Base-by-base conservation (phyloP, 1,284 basidiomycete genomes). In the Puccinia sorghi region DNA sequence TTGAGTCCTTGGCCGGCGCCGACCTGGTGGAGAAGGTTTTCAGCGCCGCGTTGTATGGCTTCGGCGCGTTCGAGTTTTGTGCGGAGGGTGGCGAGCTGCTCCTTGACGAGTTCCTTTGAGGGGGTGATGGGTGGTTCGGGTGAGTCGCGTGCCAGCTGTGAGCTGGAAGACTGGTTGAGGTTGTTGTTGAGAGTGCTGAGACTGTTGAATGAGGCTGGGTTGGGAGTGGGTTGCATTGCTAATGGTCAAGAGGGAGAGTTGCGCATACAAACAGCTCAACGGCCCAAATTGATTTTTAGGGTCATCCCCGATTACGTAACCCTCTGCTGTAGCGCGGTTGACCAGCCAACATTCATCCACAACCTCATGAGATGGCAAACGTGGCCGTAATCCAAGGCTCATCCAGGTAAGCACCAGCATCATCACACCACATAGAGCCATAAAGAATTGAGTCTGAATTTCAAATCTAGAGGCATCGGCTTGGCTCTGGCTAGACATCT, bases 311-410 rank as follows among this genome's bases (percentile, higher is more conserved):
- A 52, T 52, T 15, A 52, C 20, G 50, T 52, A 52, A 50, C 4
- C 48, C 9, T 50, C 9, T 50, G 8, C 8, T 17, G 8, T 15
- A 46, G 8, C 43, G 43, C 43, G 43, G 8, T 13, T 50, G 48
- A 17, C 48, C 48, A 9, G 4, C 8, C 11, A 20, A 9, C 9
- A 50, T 20, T 50, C n/a, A 9, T 50, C 48, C 48, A 50, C 17
- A 20, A 50, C 11, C 48, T n/a, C n/a, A n/a, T n/a, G 17, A 4
- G 9, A 50, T 70, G 64, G 74, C 74, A 8, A 43, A 77, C 46
- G 52, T 77, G 50, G 74, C 74, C 22, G 74, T 77, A 11, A 69
- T 77, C 32, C 74, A 77, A 61, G 74, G 74, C 52, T 77, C 74
- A 39, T 77, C 74, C 3, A 77, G 54, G 74, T 70, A 22, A 48